Evolutionary conservation across 129 eudicot species (phyloP).

Genomic region (Erigeron canadensis): DNA sequence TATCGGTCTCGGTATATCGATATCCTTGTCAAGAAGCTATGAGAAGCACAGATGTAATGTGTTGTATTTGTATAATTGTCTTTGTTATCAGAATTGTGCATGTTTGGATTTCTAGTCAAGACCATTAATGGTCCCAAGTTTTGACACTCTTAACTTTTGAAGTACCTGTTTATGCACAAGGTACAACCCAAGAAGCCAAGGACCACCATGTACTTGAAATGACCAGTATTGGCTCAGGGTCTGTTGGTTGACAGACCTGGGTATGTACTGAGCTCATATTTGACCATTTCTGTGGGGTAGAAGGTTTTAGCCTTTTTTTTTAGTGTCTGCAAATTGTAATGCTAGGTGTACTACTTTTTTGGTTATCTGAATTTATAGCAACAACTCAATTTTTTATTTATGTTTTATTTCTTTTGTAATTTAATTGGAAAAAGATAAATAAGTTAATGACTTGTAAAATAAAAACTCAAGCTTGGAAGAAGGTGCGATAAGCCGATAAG

Average conservation of each 20-base stretch:
- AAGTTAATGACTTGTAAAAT: too few relatives aligned
- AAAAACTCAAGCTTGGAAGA: too few relatives aligned
- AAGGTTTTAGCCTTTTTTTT: constrained; percentile 3
- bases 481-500: too few relatives aligned
- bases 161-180: constrained; percentile 5
- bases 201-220: constrained; percentile 25
- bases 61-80: too few relatives aligned
- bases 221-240: constrained; percentile 3
- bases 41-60: not conserved
- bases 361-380: not conserved
- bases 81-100: too few relatives aligned
- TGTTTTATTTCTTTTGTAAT: too few relatives aligned
- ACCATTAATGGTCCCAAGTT: too few relatives aligned
- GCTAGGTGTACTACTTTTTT: too few relatives aligned
- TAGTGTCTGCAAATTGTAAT: not conserved
- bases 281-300: constrained; percentile 22
- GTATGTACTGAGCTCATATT: constrained; percentile 5
- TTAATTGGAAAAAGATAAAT: too few relatives aligned
- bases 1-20: not conserved
- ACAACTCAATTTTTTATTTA: too few relatives aligned
- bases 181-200: constrained; percentile 9
- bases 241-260: constrained; percentile 5
- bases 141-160: too few relatives aligned
- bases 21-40: not conserved
- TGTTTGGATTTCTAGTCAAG: too few relatives aligned